These are phyloP conservation scores for Oryza brachyantha DNA, from an alignment of 176 grass and related monocot species.

Conservation along the genomic window DNA sequence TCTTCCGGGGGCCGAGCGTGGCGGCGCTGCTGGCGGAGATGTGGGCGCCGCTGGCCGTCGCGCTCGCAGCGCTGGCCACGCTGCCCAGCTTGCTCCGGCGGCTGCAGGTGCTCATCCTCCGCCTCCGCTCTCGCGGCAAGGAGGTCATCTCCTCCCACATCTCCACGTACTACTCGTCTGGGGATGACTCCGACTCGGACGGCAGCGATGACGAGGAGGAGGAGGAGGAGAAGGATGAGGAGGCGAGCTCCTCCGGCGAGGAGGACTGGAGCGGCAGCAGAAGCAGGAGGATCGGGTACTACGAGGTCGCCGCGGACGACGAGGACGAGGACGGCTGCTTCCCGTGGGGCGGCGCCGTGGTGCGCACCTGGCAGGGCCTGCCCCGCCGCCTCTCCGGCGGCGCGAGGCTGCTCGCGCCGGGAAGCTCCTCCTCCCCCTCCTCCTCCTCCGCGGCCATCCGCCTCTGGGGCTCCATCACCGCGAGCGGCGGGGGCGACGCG, in stretches of 20 bases:
- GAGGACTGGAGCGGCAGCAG: not conserved
- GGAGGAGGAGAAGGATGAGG: not conserved
- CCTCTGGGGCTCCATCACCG: slow-evolving; percentile 43
- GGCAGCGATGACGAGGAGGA: not conserved
- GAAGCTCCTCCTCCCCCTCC: not conserved
- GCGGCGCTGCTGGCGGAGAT: slow-evolving; percentile 46
- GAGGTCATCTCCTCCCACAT: slow-evolving; percentile 47
- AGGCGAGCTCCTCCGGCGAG: slow-evolving; percentile 24
- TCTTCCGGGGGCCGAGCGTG: slow-evolving; percentile 45
- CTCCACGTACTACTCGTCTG: slow-evolving; percentile 42
- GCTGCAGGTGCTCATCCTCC: slow-evolving; percentile 49
- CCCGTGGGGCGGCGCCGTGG: slow-evolving; percentile 51
- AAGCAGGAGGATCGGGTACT: slow-evolving; percentile 29
- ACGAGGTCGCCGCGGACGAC: slow-evolving; percentile 12
- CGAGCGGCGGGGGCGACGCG: not conserved
- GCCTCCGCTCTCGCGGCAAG: slow-evolving; percentile 46
- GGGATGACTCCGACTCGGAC: not conserved
- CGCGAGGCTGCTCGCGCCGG: not conserved
- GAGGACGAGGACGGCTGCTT: slow-evolving; percentile 9
- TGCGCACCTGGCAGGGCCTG: slow-evolving; percentile 42
- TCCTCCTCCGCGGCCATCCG: not conserved
- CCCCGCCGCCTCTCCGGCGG: slow-evolving; percentile 19
- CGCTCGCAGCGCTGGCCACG: slow-evolving; percentile 51
- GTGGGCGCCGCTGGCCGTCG: slow-evolving; percentile 56
- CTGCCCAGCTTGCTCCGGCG: slow-evolving; percentile 46